These are phyloP conservation scores for Artemisia princeps DNA, from an alignment of 140 eudicot genomes.

Conservation along the genomic window DNA sequence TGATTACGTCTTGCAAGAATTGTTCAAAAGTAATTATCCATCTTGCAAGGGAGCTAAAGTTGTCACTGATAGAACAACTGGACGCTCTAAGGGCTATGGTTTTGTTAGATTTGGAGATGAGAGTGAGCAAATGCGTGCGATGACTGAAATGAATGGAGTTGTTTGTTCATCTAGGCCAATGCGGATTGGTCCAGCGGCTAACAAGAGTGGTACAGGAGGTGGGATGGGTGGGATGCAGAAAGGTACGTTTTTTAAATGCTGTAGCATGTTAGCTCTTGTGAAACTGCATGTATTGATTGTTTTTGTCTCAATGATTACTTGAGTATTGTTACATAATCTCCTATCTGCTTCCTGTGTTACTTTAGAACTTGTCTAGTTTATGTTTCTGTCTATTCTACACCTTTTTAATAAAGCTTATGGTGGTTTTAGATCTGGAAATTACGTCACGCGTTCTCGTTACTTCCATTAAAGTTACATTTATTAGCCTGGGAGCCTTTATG, in stretches of 20 bases:
- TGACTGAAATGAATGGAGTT: slow-evolving; percentile 94
- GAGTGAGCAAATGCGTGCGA: slow-evolving; percentile 75
- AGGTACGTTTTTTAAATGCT: slow-evolving; percentile 35
- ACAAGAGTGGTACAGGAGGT: slow-evolving; percentile 52
- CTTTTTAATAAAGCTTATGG: slow-evolving; percentile 12
- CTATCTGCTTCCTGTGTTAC: slow-evolving; percentile 18
- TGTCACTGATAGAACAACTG: slow-evolving; percentile 72
- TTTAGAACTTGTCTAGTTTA: slow-evolving; percentile 10
- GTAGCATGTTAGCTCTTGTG: background rate
- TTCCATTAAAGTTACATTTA: slow-evolving; percentile 30
- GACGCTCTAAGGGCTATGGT: slow-evolving; percentile 91
- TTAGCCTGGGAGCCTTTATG: slow-evolving; percentile 42
- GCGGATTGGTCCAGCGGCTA: slow-evolving; percentile 90
- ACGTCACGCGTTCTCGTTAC: slow-evolving; percentile 34
- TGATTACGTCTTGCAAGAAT: slow-evolving; percentile 69
- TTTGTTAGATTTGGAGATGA: slow-evolving; percentile 96
- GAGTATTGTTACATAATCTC: slow-evolving; percentile 10
- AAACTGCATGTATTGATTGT: background rate
- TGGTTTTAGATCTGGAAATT: slow-evolving; percentile 27
- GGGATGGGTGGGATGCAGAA: slow-evolving; percentile 50
- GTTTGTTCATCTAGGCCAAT: slow-evolving; percentile 69
- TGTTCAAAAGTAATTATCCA: slow-evolving; percentile 52
- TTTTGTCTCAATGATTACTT: slow-evolving; percentile 8
- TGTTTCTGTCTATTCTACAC: slow-evolving; percentile 21
- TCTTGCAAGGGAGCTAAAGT: slow-evolving; percentile 92